Conservation (phyloP, 2,329 filamentous ascomycete species). For the Calonectria multiphialidica region DNA sequence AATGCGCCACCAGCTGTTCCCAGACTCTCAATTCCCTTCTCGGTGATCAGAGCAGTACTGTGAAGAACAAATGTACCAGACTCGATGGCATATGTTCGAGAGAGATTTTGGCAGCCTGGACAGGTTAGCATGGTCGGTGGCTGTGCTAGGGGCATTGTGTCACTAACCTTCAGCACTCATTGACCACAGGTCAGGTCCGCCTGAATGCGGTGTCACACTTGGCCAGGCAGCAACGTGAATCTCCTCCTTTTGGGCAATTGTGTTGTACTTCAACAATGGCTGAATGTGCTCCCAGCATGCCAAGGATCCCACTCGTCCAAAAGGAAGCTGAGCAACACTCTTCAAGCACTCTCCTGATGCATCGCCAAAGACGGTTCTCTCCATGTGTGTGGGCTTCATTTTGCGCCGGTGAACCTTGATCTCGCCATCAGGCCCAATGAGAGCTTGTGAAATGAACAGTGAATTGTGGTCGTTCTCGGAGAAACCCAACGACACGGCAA, state of each 20-base stretch:
- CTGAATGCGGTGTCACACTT: constrained; percentile 8
- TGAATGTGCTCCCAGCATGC: constrained; percentile 63
- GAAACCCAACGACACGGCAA: constrained; percentile 56
- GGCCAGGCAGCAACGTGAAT: constrained; percentile 64
- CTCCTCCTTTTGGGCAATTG: constrained; percentile 53
- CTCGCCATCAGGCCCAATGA: constrained; percentile 55
- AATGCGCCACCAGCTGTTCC: neutral
- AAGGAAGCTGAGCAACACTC: constrained; percentile 50
- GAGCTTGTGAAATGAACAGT: constrained; percentile 58
- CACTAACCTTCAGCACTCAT: constrained; percentile 15
- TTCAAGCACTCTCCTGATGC: constrained; percentile 50
- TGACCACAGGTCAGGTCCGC: constrained; percentile 9
- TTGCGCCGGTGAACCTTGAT: constrained; percentile 56
- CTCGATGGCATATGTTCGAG: constrained; percentile 21
- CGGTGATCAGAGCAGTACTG: neutral
- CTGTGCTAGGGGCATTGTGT: no score
- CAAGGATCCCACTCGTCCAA: constrained; percentile 55
- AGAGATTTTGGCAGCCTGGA: constrained; percentile 10
- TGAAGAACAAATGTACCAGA: constrained; percentile 14
- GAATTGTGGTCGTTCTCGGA: constrained; percentile 51
- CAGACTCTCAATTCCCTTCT: constrained; percentile 7
- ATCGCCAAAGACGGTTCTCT: constrained; percentile 62
- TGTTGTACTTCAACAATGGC: constrained; percentile 59
- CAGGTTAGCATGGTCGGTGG: neutral
- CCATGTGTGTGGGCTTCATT: constrained; percentile 64